Evolutionary conservation across 768 basidiomycete genomes (phyloP).

Genomic region (Leccinum pellstonianum): DNA sequence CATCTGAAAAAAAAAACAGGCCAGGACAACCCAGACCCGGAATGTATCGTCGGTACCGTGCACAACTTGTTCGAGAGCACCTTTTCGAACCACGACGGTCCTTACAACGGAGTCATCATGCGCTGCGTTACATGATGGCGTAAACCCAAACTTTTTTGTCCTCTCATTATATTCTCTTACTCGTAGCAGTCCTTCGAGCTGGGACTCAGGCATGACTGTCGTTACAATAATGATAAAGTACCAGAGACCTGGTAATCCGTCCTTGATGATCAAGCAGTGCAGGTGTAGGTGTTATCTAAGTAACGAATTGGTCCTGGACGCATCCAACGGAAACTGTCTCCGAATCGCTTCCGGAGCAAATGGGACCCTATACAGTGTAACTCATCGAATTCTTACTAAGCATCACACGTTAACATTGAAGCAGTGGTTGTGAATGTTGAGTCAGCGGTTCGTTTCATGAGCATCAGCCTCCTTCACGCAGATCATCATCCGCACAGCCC

Average conservation of each 20-base stretch:
- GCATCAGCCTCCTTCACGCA: background rate
- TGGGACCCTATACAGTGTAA: no score
- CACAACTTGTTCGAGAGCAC: slow-evolving; percentile 43
- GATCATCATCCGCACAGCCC: background rate
- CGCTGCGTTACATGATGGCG: background rate
- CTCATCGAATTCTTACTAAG: no score
- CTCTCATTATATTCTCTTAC: background rate
- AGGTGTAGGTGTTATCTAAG: background rate
- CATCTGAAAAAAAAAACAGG: slow-evolving; percentile 35
- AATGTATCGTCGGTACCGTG: slow-evolving; percentile 25
- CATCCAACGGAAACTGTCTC: background rate
- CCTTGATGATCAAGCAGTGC: no score
- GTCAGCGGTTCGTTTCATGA: no score
- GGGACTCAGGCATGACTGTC: background rate
- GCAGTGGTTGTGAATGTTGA: no score
- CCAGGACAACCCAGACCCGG: slow-evolving; percentile 52
- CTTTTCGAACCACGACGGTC: slow-evolving; percentile 46
- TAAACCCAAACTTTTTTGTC: background rate
- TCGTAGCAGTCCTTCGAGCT: background rate
- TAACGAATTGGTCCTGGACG: background rate
- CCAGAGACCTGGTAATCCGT: no score
- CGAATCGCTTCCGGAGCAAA: no score
- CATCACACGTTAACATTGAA: no score
- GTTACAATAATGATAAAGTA: background rate
- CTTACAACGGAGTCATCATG: slow-evolving; percentile 29